Conservation (phyloP, 495 filamentous ascomycete genomes). For the Aspergillus funiculosus region DNA sequence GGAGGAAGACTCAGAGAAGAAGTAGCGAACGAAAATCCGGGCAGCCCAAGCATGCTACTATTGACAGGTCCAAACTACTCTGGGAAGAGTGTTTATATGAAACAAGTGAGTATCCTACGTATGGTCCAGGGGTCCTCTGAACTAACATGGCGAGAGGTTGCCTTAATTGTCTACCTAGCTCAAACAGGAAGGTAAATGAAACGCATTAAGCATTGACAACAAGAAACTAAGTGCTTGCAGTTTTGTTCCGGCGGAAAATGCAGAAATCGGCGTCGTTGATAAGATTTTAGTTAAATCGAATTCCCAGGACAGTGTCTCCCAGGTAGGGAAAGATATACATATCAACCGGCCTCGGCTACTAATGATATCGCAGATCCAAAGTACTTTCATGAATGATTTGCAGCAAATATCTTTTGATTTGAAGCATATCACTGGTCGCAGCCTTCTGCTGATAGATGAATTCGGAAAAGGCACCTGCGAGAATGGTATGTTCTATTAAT, state of each 20-base stretch:
- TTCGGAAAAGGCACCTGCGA: constrained; percentile 92
- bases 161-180: constrained; percentile 89
- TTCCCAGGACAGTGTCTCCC: constrained; percentile 80
- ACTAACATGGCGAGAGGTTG: constrained; percentile 42
- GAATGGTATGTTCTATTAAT: constrained; percentile 42
- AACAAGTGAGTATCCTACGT: constrained; percentile 50
- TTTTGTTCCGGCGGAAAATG: constrained; percentile 77
- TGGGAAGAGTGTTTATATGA: constrained; percentile 94
- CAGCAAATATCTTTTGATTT: constrained; percentile 79
- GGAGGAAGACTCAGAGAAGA: constrained; percentile 51
- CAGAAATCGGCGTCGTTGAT: constrained; percentile 82
- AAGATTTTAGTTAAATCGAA: constrained; percentile 86
- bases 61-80: constrained; percentile 95
- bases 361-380: too few relatives aligned
- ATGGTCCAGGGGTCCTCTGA: neutral
- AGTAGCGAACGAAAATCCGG: neutral
- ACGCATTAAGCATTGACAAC: neutral
- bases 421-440: constrained; percentile 69
- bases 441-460: constrained; percentile 83
- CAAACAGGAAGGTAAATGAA: constrained; percentile 66
- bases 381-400: constrained; percentile 89
- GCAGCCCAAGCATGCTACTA: constrained; percentile 65
- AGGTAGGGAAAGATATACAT: constrained; percentile 28
- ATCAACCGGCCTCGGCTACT: too few relatives aligned
- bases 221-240: constrained; percentile 29